phyloP scores from a whole-genome alignment of 2,329 filamentous ascomycete genomes.

The Claviceps capensis region DNA sequence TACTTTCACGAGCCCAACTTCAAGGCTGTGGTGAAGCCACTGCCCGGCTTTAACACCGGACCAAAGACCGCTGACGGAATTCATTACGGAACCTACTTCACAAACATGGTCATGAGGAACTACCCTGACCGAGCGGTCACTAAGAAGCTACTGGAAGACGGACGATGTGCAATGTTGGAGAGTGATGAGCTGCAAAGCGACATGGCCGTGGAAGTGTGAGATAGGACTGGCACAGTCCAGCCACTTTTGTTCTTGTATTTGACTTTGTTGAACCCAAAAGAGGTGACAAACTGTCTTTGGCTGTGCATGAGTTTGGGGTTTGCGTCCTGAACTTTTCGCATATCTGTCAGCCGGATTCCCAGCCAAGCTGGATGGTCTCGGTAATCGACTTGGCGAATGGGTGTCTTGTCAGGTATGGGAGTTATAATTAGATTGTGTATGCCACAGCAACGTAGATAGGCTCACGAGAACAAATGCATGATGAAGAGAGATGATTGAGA shows the following conservation, averaged over 20 bases:
- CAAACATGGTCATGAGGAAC: constrained; percentile 36
- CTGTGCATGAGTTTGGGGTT: not conserved
- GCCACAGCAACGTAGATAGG: not conserved
- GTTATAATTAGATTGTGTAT: not conserved
- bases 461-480: not conserved
- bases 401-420: not conserved
- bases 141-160: constrained; percentile 19
- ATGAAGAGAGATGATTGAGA: not conserved
- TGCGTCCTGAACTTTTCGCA: not conserved
- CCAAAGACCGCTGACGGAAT: constrained; percentile 23
- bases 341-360: not conserved
- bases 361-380: not conserved
- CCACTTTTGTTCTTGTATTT: not conserved
- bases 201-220: not conserved
- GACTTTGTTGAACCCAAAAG: not conserved
- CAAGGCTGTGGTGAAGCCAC: constrained; percentile 27
- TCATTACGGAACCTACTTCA: constrained; percentile 38
- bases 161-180: constrained; percentile 11
- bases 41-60: constrained; percentile 23
- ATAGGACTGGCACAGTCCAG: not conserved
- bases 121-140: constrained; percentile 34
- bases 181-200: constrained; percentile 14
- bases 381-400: not conserved
- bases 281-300: not conserved
- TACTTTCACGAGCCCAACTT: constrained; percentile 40